Evolutionary conservation across 352 stramenopile species (phyloP).

Genomic region (Pythium chondricola): DNA sequence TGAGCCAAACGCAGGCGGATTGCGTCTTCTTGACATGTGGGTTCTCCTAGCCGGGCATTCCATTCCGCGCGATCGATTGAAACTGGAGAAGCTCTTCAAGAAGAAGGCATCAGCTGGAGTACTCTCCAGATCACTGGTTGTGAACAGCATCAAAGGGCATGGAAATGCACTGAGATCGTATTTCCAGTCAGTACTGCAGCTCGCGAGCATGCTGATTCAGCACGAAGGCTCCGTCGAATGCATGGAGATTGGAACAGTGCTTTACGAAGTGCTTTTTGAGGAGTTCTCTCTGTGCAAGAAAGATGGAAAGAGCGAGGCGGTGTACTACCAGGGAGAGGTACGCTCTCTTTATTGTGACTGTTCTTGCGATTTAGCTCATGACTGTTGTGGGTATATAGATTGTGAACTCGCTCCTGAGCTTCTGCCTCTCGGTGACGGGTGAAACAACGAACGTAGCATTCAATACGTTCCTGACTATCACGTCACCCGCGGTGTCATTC

Average conservation of each 20-base stretch:
- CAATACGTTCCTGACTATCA: slow-evolving; percentile 27
- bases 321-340: slow-evolving; percentile 53
- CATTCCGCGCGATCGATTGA: slow-evolving; percentile 30
- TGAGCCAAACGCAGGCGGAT: too few relatives aligned
- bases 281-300: slow-evolving; percentile 26
- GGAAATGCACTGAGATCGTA: slow-evolving; percentile 34
- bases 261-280: slow-evolving; percentile 46
- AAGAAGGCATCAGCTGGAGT: slow-evolving; percentile 25
- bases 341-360: neutral
- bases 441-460: slow-evolving; percentile 28
- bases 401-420: slow-evolving; percentile 26
- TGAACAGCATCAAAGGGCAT: slow-evolving; percentile 26
- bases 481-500: slow-evolving; percentile 24
- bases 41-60: slow-evolving; percentile 34
- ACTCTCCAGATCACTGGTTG: slow-evolving; percentile 24
- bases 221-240: slow-evolving; percentile 16
- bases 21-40: slow-evolving; percentile 47
- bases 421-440: slow-evolving; percentile 24
- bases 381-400: slow-evolving; percentile 30
- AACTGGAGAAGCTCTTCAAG: slow-evolving; percentile 37
- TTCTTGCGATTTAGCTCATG: too few relatives aligned
- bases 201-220: slow-evolving; percentile 25
- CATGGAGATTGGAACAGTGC: slow-evolving; percentile 23
- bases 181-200: slow-evolving; percentile 35
- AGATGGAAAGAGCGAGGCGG: slow-evolving; percentile 18